A percentile compares a stretch with the other conserved stretches of the same genome.
These are phyloP conservation scores for Globisporangium heterothallicum DNA, from an alignment of 352 stramenopile species.

Conservation along the genomic window DNA sequence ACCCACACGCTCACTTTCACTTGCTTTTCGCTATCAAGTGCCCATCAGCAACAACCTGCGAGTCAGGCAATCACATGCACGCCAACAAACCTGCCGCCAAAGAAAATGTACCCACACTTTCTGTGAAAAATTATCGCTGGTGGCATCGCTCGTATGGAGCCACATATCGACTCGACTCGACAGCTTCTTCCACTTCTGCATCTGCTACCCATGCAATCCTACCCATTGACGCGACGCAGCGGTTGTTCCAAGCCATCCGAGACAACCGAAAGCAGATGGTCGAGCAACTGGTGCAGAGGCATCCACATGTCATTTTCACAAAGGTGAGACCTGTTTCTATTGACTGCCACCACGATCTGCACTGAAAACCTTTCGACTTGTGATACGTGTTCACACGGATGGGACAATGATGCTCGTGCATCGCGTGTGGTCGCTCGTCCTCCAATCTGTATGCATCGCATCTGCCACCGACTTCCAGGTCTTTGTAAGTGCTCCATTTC, in stretches of 20 bases:
- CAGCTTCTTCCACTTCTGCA: not conserved
- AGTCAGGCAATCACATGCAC: not conserved
- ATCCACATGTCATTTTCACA: constrained; percentile 27
- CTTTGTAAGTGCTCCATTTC: constrained; percentile 8
- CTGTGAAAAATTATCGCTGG: constrained; percentile 12
- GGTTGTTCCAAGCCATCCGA: constrained; percentile 32
- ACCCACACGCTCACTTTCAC: no score
- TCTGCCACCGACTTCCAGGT: not conserved
- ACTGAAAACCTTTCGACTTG: constrained; percentile 5
- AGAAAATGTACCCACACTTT: constrained; percentile 9
- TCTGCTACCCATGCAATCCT: not conserved
- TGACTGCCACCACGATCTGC: not conserved
- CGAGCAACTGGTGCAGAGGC: constrained; percentile 15
- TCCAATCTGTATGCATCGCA: no score
- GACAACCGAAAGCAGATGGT: constrained; percentile 27
- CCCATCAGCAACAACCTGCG: not conserved
- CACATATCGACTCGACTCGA: not conserved
- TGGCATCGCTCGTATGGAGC: constrained; percentile 21
- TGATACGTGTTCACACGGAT: constrained; percentile 4
- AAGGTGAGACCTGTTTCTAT: constrained; percentile 33
- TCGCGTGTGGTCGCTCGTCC: no score
- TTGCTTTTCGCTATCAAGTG: not conserved
- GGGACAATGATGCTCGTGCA: no score
- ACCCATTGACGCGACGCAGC: not conserved
- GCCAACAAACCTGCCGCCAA: not conserved